These are phyloP conservation scores for Boletus rufocinnamomeus DNA, from an alignment of 768 basidiomycete species.

Conservation along the genomic window DNA sequence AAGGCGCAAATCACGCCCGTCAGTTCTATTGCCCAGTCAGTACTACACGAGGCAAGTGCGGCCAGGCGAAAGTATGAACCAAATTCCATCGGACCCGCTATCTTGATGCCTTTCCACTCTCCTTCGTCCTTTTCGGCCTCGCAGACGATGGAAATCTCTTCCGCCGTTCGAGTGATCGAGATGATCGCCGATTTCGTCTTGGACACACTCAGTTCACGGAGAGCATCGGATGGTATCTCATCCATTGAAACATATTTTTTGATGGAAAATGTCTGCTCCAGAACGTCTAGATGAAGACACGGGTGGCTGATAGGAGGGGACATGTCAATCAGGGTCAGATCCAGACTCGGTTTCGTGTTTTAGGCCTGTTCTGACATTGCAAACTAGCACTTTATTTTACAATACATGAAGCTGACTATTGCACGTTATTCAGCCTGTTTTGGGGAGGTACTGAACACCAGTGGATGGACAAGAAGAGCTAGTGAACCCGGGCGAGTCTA, in stretches of 20 bases:
- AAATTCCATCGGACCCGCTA: constrained; percentile 68
- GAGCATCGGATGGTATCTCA: constrained; percentile 32
- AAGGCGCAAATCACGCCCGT: constrained; percentile 59
- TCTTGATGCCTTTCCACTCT: constrained; percentile 61
- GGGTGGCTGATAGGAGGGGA: constrained; percentile 48
- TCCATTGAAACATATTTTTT: constrained; percentile 41
- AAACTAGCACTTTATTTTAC: background rate
- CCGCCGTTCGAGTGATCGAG: constrained; percentile 58
- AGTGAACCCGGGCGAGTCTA: constrained; percentile 53
- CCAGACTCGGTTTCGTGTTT: background rate
- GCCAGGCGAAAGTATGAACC: constrained; percentile 35
- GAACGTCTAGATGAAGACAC: constrained; percentile 50
- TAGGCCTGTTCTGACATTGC: background rate
- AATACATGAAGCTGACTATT: background rate
- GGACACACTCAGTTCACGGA: constrained; percentile 34
- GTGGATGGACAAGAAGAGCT: constrained; percentile 49
- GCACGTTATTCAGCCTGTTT: constrained; percentile 33
- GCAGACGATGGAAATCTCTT: constrained; percentile 64
- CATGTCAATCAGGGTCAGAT: constrained; percentile 22
- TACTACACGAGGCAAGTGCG: background rate
- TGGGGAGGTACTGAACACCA: constrained; percentile 63
- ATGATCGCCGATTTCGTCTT: constrained; percentile 40
- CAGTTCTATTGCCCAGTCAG: constrained; percentile 40
- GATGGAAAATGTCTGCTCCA: constrained; percentile 46
- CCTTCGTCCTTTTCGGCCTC: constrained; percentile 42